Base-by-base conservation (phyloP, 2,329 filamentous ascomycete genomes). In the Neonectria neomacrospora region DNA sequence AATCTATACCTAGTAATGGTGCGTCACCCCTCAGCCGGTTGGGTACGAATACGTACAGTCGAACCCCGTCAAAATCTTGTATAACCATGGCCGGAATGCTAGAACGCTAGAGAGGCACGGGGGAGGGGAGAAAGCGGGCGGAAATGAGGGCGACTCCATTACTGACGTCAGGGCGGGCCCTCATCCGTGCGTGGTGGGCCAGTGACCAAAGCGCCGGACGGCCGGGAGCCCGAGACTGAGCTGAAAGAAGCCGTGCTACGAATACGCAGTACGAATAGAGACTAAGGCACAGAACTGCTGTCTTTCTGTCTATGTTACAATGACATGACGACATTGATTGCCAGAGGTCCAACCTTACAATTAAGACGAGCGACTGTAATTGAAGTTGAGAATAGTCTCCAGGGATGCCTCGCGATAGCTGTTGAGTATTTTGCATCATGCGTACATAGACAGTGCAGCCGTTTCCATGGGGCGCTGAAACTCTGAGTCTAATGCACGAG, bases 101-200 rank as follows among this genome's bases (percentile, higher is more conserved):
- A 42, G n/a, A 32, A 42, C 53, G 28, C 53, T 34, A 45, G 34
- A 37, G 34, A 37, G 34, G 34, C 34, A 37, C 14, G 44, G 37
- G 41, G 30, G 20, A 47, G 41, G 30, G 20, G 42, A 37, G 42
- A 61, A 39, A 58, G 50, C 64, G 58, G 59, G 39, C 28, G 58
- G 66, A 48, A 45, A 56, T 58, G 50, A 50, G 47, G 45, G 47
- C 47, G 51, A 44, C 44, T n/a, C 50, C 42, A 28, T 32, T 30
- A 48, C 56, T 72, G 70, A 72, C 70, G 70, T 72, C 70, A 72
- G 61, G 62, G 54, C 55, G 64, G 59, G 58, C 42, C 54, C 45
- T 44, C 30, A 48, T 51, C 47, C 47, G 22, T 50, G 30, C 51
- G 26, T 41, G 39, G 22, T 50, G 30, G 54, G 26, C 58, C 47